Percentiles rank a stretch among this genome's conserved stretches.
These are phyloP conservation scores for Xylariales sp. DNA, from an alignment of 2,329 filamentous ascomycete species.

Conservation along the genomic window DNA sequence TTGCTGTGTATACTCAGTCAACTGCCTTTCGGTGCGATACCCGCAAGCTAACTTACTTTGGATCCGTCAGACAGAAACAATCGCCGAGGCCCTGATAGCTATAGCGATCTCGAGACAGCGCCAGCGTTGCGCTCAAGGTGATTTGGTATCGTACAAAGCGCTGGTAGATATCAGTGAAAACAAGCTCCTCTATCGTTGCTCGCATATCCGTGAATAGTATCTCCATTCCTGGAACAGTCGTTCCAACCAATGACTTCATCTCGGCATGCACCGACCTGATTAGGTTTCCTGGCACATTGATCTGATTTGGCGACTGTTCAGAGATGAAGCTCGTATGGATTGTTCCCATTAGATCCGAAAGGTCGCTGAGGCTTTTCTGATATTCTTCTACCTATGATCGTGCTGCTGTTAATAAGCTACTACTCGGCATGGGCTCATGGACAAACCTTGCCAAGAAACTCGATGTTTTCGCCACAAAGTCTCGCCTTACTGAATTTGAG, in stretches of 20 bases:
- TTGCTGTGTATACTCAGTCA: constrained; percentile 14
- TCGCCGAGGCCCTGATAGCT: constrained; percentile 38
- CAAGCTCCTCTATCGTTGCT: constrained; percentile 34
- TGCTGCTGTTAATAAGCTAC: background rate
- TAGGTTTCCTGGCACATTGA: constrained; percentile 25
- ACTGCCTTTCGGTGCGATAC: background rate
- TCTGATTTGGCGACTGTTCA: constrained; percentile 10
- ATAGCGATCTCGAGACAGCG: constrained; percentile 23
- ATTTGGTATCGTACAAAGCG: constrained; percentile 47
- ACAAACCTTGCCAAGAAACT: constrained; percentile 41
- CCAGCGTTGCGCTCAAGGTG: constrained; percentile 31
- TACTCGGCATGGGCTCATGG: constrained; percentile 1
- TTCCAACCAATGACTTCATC: constrained; percentile 22
- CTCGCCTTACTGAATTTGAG: constrained; percentile 34
- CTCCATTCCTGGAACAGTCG: constrained; percentile 31
- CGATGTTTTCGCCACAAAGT: constrained; percentile 37
- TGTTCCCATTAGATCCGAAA: constrained; percentile 33
- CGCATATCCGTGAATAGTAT: constrained; percentile 35
- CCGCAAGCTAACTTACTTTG: constrained; percentile 14
- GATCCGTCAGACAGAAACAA: constrained; percentile 41
- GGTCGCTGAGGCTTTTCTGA: constrained; percentile 33
- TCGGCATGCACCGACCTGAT: constrained; percentile 25
- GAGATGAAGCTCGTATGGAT: constrained; percentile 27
- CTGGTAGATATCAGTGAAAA: constrained; percentile 42
- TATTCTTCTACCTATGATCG: constrained; percentile 36